Evolutionary conservation across 352 stramenopile species (phyloP), one percentile per base, ranked within the genome.

Genomic region (Globisporangium emineosum): DNA sequence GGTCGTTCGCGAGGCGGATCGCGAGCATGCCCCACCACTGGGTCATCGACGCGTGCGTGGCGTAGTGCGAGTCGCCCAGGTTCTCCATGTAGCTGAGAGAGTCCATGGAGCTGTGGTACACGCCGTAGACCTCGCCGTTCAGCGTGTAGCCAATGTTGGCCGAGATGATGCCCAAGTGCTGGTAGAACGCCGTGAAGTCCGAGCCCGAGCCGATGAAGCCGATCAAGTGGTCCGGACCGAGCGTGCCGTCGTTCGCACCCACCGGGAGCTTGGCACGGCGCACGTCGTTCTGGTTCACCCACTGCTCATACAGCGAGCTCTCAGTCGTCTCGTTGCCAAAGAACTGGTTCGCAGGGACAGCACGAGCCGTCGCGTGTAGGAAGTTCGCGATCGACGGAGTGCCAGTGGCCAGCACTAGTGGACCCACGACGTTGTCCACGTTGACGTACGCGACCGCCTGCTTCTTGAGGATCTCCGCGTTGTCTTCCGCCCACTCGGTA

Each of bases 51-150:
- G 64, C 65, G 49, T 93, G 78, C 6, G 81, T 81, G 15, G 60
- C 69, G 52, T 83, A 94, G 23, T 71, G 60, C 33, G 85, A 81
- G 40, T 95, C 81, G 21, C 32, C 83, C 60, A 72, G 77, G 53
- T 37, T 79, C 61, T 88, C 83, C 52, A 77, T 76, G 62, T 86
- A 97, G 51, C 47, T 66, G 57, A 94, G 79, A 33, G 77, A 93
- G 65, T 97, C 88, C 77, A 96, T 97, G 21, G 82, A 78, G 61
- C 76, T 92, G 67, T 97, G 90, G 66, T 97, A 96, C 32, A 80
- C 74, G 27, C 87, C 88, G 62, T 93, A 93, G 17, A 57, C 63
- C 0, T 58, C 52, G 23, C 25, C 68, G 8, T 56, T 63, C 25
- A 82, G 33, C 3, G 29, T 55, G 47, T 90, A 94, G 15, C 62